Evolutionary conservation across 164 flowering plant genomes (phyloP).

Genomic region (Akebia trifoliata): DNA sequence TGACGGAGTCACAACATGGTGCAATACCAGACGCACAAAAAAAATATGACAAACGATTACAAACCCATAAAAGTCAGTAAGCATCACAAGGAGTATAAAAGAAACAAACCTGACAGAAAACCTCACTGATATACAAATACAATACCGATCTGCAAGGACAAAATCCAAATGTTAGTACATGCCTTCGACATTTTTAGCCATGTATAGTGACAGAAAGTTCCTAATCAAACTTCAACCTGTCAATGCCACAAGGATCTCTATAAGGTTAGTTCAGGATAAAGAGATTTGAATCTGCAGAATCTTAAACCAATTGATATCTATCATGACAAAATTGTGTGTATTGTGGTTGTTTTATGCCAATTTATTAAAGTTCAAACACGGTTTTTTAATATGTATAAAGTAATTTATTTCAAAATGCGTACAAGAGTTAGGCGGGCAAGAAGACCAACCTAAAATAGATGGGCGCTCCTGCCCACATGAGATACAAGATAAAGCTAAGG

Average conservation of each 20-base stretch:
- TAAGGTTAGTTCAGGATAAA: neutral
- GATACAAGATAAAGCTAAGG: too few relatives aligned
- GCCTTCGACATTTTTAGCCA: neutral
- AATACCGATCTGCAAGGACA: constrained; percentile 58
- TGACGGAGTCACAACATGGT: neutral
- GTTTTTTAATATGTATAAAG: too few relatives aligned
- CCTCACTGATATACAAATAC: constrained; percentile 66
- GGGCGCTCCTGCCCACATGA: too few relatives aligned
- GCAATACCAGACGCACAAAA: neutral
- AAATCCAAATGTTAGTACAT: constrained; percentile 17
- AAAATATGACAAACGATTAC: neutral
- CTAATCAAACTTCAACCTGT: too few relatives aligned
- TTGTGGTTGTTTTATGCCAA: too few relatives aligned
- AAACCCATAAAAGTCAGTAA: neutral
- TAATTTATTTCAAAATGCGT: too few relatives aligned
- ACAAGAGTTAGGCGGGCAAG: too few relatives aligned
- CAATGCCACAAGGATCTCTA: too few relatives aligned
- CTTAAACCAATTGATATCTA: neutral
- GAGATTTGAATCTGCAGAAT: neutral
- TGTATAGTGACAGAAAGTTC: neutral
- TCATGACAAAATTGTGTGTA: neutral
- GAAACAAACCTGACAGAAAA: constrained; percentile 65
- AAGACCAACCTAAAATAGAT: too few relatives aligned
- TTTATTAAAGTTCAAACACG: too few relatives aligned
- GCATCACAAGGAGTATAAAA: constrained; percentile 1